These are phyloP conservation scores for Camelina hispida DNA, from an alignment of 345 rosid genomes.

Conservation along the genomic window DNA sequence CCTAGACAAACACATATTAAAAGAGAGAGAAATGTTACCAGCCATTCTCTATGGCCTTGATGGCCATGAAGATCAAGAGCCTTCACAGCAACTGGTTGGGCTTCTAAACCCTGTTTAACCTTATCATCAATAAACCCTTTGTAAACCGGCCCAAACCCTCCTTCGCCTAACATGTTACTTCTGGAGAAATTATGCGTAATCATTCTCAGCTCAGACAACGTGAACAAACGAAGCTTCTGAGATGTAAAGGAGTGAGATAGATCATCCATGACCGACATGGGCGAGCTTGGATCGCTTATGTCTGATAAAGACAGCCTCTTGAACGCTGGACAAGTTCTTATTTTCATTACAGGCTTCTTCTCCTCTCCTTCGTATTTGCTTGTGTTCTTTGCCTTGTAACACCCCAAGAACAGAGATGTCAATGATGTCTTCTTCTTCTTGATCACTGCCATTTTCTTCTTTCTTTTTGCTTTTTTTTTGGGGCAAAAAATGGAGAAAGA, in stretches of 20 bases:
- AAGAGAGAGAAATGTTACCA: constrained; percentile 49
- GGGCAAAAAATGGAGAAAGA: not conserved
- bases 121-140: constrained; percentile 72
- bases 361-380: constrained; percentile 32
- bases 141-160: constrained; percentile 81
- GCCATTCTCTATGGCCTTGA: constrained; percentile 90
- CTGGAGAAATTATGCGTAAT: constrained; percentile 58
- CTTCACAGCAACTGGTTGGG: constrained; percentile 85
- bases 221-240: constrained; percentile 59
- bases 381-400: constrained; percentile 45
- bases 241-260: constrained; percentile 63
- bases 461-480: constrained; percentile 12
- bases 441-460: constrained; percentile 38
- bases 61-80: constrained; percentile 65
- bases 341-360: constrained; percentile 40
- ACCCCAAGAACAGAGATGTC: constrained; percentile 53
- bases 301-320: constrained; percentile 60
- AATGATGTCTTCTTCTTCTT: constrained; percentile 50
- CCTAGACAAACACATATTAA: not conserved
- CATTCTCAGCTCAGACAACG: constrained; percentile 57
- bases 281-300: constrained; percentile 60
- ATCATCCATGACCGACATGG: constrained; percentile 57
- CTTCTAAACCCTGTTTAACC: constrained; percentile 56
- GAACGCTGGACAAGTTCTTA: constrained; percentile 44
- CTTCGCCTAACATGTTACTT: constrained; percentile 71